Evolutionary conservation across 2,329 filamentous ascomycete genomes (phyloP).

Genomic region (Chrysosporium queenslandicum): DNA sequence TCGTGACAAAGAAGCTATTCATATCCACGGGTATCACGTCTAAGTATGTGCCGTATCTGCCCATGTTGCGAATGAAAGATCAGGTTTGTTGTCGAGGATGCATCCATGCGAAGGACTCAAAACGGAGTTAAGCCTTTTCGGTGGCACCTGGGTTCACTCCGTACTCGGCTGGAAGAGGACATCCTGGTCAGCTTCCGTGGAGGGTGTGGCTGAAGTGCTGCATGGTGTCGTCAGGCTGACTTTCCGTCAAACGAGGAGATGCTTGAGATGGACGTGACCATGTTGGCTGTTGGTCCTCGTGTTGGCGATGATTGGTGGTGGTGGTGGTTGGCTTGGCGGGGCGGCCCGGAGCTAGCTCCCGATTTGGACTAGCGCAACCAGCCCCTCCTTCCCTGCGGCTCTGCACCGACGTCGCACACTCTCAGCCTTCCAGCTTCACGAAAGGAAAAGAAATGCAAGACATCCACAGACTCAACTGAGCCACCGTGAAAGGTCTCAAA

Average conservation of each 20-base stretch:
- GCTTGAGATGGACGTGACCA: background rate
- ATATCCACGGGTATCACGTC: background rate
- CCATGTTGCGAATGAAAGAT: background rate
- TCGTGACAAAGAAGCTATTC: background rate
- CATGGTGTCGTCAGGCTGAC: constrained; percentile 7
- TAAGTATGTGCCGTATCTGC: background rate
- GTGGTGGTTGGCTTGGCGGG: background rate
- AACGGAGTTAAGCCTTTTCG: no score
- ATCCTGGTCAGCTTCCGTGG: background rate
- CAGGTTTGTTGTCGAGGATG: no score
- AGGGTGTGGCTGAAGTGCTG: constrained; percentile 4
- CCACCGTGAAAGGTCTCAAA: no score
- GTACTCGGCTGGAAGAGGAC: no score
- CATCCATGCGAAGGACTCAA: no score
- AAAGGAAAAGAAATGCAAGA: no score
- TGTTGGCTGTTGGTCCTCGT: background rate
- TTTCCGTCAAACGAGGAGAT: background rate
- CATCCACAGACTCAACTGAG: no score
- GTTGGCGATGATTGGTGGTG: background rate
- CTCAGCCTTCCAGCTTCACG: no score
- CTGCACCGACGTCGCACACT: no score
- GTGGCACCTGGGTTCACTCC: no score
- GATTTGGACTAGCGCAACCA: background rate
- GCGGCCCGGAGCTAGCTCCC: background rate
- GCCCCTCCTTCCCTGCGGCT: background rate